Evolutionary conservation across 805 yeast genomes (phyloP).

Genomic region (Cyberlindnera saturnus): DNA sequence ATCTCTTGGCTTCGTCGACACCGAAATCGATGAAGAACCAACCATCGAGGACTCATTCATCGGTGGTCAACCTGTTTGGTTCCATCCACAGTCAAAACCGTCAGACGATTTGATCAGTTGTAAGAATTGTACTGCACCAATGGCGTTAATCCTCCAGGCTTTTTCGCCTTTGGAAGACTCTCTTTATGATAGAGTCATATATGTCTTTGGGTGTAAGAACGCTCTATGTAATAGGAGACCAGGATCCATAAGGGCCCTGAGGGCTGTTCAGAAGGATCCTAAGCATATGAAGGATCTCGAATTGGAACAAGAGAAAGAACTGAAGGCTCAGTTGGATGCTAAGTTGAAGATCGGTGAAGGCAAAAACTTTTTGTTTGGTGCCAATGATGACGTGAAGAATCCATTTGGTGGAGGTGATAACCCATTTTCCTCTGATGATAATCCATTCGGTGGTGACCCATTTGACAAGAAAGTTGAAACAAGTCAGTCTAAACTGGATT

Average conservation of each 20-base stretch:
- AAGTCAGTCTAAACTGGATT: slow-evolving; percentile 6
- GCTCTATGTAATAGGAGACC: slow-evolving; percentile 58
- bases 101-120: slow-evolving; percentile 49
- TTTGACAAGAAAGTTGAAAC: neutral
- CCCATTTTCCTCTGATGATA: slow-evolving; percentile 9
- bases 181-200: slow-evolving; percentile 74
- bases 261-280: slow-evolving; percentile 68
- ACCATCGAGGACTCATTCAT: slow-evolving; percentile 64
- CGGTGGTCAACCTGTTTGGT: slow-evolving; percentile 77
- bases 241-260: slow-evolving; percentile 68
- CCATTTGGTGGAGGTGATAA: slow-evolving; percentile 30
- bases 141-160: slow-evolving; percentile 74
- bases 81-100: slow-evolving; percentile 56
- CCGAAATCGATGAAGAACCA: slow-evolving; percentile 44
- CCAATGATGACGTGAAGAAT: slow-evolving; percentile 30
- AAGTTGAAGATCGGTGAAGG: slow-evolving; percentile 36
- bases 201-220: slow-evolving; percentile 69
- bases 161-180: slow-evolving; percentile 70
- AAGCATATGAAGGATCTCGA: slow-evolving; percentile 34
- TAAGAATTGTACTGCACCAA: slow-evolving; percentile 51
- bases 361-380: slow-evolving; percentile 30
- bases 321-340: slow-evolving; percentile 36
- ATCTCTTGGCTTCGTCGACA: slow-evolving; percentile 60
- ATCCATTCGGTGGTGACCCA: slow-evolving; percentile 4
- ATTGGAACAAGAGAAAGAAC: slow-evolving; percentile 34